Evolutionary conservation across 495 filamentous ascomycete genomes (phyloP), one percentile per base, ranked within the genome.

Genomic region (Durotheca rogersii): DNA sequence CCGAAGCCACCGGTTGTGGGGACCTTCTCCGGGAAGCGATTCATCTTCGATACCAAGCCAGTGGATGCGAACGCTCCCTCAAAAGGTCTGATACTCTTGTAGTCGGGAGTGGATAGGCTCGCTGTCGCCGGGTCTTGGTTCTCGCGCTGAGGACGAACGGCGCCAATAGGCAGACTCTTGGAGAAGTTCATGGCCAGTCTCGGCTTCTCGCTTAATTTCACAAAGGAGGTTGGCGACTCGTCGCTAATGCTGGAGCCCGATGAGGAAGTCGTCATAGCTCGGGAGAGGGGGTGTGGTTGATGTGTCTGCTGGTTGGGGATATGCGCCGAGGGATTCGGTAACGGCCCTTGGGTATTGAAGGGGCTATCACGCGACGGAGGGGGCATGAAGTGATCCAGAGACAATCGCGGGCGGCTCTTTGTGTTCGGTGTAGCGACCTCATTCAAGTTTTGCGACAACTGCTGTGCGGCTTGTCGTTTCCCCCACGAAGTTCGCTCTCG

Each of bases 21-120:
- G 14, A 37, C 50, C 4, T 64, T 44, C 73, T 88, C 76, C 60
- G 73, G 73, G 47, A 81, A 76, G 31, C 76, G 74, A 47, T 80
- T 81, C 62, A 80, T 78, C 72, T 97, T 97, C 4, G 93, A 95
- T 25, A 97, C 86, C 34, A 98, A 71, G 20, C 93, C 93, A 4
- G 93, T 96, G 0, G 93, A 96, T 77, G 87, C 87, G 68, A 96
- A 96, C 7, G 90, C 92, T 14, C 85, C 84, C 23, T 88, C 87
- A 6, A 87, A 73, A 25, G 92, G 92, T 65, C 86, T 94, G 9
- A 85, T 88, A 4, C 82, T 75, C 65, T 88, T 91, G 62, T 87
- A 96, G 44, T 88, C 81, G 0, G 92, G 92, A 0, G 92, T 97
- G 21, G 85, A 84, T 47, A 90, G 83, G 7, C 82, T 54, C n/a